These are phyloP conservation scores for Lipomyces sp. DNA, from an alignment of 805 yeast species.

Conservation along the genomic window DNA sequence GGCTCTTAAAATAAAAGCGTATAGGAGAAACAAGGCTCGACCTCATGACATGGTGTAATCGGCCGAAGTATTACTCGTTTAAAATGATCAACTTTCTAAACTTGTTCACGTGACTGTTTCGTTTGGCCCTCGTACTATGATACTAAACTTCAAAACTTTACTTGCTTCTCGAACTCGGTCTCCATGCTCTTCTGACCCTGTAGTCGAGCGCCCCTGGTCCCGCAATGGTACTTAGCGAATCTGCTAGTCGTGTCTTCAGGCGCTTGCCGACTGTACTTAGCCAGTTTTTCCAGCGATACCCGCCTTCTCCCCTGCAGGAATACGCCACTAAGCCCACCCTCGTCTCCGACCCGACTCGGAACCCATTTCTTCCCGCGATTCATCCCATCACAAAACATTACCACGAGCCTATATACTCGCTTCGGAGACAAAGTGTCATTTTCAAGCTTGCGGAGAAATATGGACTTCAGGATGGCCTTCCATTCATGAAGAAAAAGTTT, in stretches of 20 bases:
- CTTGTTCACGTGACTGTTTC: too few species aligned
- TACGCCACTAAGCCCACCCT: slow-evolving; percentile 60
- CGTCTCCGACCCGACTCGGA: slow-evolving; percentile 58
- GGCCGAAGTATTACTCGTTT: too few species aligned
- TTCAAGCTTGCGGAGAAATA: slow-evolving; percentile 68
- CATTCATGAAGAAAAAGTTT: slow-evolving; percentile 47
- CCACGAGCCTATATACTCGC: slow-evolving; percentile 67
- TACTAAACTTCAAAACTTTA: too few species aligned
- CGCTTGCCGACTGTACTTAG: slow-evolving; percentile 64
- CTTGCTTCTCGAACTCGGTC: too few species aligned
- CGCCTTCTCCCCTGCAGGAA: slow-evolving; percentile 64
- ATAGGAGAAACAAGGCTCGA: too few species aligned
- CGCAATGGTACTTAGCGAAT: too few species aligned
- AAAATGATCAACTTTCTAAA: too few species aligned
- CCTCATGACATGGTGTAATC: too few species aligned
- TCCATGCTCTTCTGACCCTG: too few species aligned
- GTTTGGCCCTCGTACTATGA: too few species aligned
- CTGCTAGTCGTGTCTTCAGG: slow-evolving; percentile 37
- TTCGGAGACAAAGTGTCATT: slow-evolving; percentile 71
- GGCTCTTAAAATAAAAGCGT: too few species aligned
- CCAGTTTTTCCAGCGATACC: slow-evolving; percentile 67
- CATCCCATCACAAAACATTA: slow-evolving; percentile 68
- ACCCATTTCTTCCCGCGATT: slow-evolving; percentile 75
- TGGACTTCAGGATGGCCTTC: slow-evolving; percentile 69
- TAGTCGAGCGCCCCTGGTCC: too few species aligned